A percentile compares a stretch with the other conserved stretches of the same genome.
phyloP scores from a whole-genome alignment of 169 alveolate species.

The Cryptosporidium ubiquitum region DNA sequence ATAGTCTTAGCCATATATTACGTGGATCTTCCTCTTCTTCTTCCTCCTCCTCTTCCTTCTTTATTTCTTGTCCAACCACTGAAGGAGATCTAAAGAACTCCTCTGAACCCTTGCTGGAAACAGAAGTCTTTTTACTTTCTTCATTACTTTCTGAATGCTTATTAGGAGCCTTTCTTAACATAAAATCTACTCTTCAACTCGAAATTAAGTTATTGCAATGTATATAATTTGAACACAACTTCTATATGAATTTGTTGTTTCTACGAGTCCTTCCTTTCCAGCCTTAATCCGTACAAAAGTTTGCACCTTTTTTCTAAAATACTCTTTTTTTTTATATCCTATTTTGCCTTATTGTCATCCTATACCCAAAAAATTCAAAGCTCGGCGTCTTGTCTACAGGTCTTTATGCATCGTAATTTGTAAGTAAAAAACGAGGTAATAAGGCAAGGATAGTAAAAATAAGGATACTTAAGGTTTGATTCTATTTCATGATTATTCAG shows the following conservation, averaged over 20 bases:
- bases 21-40: slow-evolving; percentile 73
- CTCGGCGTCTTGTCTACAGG: slow-evolving; percentile 2
- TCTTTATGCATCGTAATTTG: slow-evolving; percentile 8
- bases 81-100: slow-evolving; percentile 71
- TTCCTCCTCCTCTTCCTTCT: slow-evolving; percentile 72
- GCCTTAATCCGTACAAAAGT: background rate
- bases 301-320: background rate
- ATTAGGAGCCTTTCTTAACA: slow-evolving; percentile 25
- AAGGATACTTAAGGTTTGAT: background rate
- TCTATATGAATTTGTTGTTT: background rate
- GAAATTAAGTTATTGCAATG: background rate
- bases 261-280: background rate
- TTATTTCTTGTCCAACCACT: slow-evolving; percentile 57
- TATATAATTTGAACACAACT: background rate
- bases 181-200: background rate
- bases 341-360: background rate
- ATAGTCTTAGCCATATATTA: slow-evolving; percentile 44
- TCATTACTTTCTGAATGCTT: slow-evolving; percentile 16
- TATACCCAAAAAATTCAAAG: background rate
- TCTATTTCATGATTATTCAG: background rate
- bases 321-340: background rate
- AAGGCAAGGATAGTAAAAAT: background rate
- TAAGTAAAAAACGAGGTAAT: background rate
- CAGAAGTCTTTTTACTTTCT: background rate
- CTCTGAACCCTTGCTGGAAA: slow-evolving; percentile 54